phyloP scores from a whole-genome alignment of 306 rosid genomes.

The Nissolia schottii region DNA sequence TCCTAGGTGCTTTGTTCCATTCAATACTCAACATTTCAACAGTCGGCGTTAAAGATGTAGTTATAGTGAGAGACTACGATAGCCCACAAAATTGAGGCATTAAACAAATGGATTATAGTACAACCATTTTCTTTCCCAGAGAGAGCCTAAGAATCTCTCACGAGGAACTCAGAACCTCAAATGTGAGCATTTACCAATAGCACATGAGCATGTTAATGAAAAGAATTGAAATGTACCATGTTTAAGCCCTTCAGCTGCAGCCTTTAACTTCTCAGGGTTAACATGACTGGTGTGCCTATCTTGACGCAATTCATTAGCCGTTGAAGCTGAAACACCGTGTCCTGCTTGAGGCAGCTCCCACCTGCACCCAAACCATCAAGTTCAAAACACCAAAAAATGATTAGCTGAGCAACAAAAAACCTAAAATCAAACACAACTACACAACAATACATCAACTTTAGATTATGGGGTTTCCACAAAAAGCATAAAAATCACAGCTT shows the following conservation, averaged over 20 bases:
- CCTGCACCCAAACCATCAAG: constrained; percentile 39
- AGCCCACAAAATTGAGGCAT: no score
- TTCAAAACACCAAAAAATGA: not conserved
- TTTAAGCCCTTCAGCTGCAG: constrained; percentile 83
- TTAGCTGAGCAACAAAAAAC: not conserved
- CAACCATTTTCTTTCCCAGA: no score
- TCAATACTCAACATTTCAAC: no score
- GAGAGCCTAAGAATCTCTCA: no score
- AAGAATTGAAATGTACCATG: constrained; percentile 40
- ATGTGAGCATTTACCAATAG: not conserved
- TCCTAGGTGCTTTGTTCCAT: no score
- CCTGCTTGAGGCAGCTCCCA: constrained; percentile 61
- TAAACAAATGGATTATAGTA: no score
- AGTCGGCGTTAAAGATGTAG: no score
- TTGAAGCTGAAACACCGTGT: constrained; percentile 55
- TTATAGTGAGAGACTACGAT: no score
- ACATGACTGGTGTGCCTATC: constrained; percentile 39
- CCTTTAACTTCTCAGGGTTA: constrained; percentile 80
- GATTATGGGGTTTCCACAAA: not conserved
- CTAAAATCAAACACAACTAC: not conserved
- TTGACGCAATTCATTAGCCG: constrained; percentile 80
- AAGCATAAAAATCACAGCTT: not conserved
- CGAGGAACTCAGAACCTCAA: not conserved
- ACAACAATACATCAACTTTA: not conserved
- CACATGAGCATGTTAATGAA: not conserved